Base-by-base conservation (phyloP, 1,284 basidiomycete species). In the Ustilago trichophora region DNA sequence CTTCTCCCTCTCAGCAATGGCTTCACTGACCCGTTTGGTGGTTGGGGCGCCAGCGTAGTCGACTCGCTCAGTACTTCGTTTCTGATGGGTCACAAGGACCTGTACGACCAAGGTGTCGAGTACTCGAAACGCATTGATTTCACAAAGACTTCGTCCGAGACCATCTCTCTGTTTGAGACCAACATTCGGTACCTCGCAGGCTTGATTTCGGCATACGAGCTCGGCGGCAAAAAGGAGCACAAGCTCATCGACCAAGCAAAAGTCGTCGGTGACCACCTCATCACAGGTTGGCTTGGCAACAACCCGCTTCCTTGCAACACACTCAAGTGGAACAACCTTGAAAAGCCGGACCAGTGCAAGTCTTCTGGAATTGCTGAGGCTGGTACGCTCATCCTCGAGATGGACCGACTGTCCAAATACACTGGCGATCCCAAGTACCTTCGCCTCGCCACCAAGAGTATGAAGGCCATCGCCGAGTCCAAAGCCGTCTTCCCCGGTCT, bases 161-260 rank as follows among this genome's bases (percentile, higher is more conserved):
- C 26, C 10, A 72, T 78, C 45, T 71, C 68, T 36, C 35, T 78
- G 8, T 78, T 78, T 26, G 76, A 78, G 48, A 78, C 76, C 31
- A 78, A 68, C 47, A 79, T 79, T 42, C 58, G 77, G 0, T 75
- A 77, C 29, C 55, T 79, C 15, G 77, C 63, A 15, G 76, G 76
- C 8, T 36, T 77, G 4, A 53, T 79, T 26, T 64, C 56, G 4
- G 68, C 76, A 2, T 79, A 77, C 52, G 77, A 79, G 49, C 56
- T 77, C 15, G 65, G 54, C 13, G 76, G 72, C 13, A 65, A 70
- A 40, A 67, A 56, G 44, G 52, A 78, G 24, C 29, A 47, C 11
- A 67, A 53, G 29, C 53, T 79, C 7, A 46, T 79, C 19, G 54
- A 72, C 15, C 76, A 77, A 43, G 77, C 77, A 13, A 64, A 59